phyloP scores from a whole-genome alignment of 2,329 filamentous ascomycete species.

The Tricladium varicosporioides region DNA sequence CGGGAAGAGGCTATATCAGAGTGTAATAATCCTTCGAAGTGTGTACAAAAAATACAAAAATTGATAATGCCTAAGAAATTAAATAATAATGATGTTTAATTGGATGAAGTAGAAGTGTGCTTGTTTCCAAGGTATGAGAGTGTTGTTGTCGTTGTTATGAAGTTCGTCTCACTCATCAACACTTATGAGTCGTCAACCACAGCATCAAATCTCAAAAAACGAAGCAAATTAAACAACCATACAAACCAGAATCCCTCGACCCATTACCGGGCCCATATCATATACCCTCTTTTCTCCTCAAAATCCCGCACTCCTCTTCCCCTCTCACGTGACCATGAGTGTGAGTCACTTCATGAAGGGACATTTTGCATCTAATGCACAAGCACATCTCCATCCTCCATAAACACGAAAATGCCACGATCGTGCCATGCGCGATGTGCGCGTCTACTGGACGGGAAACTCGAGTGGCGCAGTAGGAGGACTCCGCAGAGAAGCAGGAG shows the following conservation, averaged over 20 bases:
- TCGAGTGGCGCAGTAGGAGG: constrained; percentile 10
- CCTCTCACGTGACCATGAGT: constrained; percentile 5
- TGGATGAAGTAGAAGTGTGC: background rate
- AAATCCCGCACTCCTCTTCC: background rate
- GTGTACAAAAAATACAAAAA: background rate
- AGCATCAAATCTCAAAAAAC: background rate
- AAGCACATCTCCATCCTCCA: constrained; percentile 8
- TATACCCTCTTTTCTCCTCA: background rate
- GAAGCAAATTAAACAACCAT: constrained; percentile 1
- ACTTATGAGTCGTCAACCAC: background rate
- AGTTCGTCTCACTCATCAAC: background rate
- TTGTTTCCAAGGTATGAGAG: background rate
- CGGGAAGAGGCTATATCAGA: constrained; percentile 5
- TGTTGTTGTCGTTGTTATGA: background rate
- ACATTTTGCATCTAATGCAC: constrained; percentile 6
- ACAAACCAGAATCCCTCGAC: background rate
- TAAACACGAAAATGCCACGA: constrained; percentile 31
- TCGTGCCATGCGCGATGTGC: constrained; percentile 17
- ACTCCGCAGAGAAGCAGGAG: too few species aligned
- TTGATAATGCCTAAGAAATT: background rate
- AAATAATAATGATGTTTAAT: background rate
- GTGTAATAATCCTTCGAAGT: background rate
- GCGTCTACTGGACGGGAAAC: constrained; percentile 25
- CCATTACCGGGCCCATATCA: constrained; percentile 1
- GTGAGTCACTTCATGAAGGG: constrained; percentile 2